Percentiles rank a stretch among this genome's conserved stretches.
These are phyloP conservation scores for Pseudophaeomoniella oleicola DNA, from an alignment of 2,329 filamentous ascomycete genomes.

Conservation along the genomic window DNA sequence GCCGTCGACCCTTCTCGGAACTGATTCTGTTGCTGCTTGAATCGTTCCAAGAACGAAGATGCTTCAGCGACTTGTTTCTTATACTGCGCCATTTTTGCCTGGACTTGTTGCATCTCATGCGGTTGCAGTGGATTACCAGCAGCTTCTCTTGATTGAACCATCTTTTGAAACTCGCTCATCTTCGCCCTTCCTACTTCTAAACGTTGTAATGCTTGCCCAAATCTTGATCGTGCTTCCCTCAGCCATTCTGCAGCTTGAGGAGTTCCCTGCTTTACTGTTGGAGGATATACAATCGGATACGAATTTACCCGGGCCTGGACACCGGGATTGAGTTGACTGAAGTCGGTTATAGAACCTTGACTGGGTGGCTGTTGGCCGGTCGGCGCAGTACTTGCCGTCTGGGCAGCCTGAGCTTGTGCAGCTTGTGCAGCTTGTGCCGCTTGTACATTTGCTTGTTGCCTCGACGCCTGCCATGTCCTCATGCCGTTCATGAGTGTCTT, in stretches of 20 bases:
- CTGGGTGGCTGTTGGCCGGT: conserved; percentile 3
- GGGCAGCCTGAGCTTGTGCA: conserved; percentile 17
- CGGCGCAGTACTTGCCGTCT: conserved; percentile 6
- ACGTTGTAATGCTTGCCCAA: conserved; percentile 33
- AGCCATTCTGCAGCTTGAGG: conserved; percentile 30
- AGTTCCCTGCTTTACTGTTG: conserved; percentile 22
- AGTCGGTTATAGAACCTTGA: conserved; percentile 8
- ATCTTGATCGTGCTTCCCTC: conserved; percentile 29
- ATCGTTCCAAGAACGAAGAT: conserved; percentile 30
- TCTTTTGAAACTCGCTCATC: conserved; percentile 24
- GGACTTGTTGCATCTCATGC: conserved; percentile 28
- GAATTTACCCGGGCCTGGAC: conserved; percentile 31
- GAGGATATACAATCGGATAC: conserved; percentile 29
- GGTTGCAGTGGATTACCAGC: conserved; percentile 21
- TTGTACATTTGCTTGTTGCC: conserved; percentile 5
- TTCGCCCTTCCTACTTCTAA: conserved; percentile 31
- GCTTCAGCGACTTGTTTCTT: conserved; percentile 19
- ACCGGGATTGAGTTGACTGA: conserved; percentile 27
- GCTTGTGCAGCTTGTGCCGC: conserved; percentile 9
- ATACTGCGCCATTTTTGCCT: conserved; percentile 13
- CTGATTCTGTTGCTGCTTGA: conserved; percentile 31
- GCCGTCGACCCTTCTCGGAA: conserved; percentile 21
- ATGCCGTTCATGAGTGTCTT: conserved; percentile 36
- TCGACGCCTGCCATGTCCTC: conserved; percentile 20
- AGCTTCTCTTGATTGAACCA: conserved; percentile 21